A percentile compares a stretch with the other conserved stretches of the same genome.
Conservation (phyloP, 2,329 filamentous ascomycete species). For the Drechslerella stenobrocha region DNA sequence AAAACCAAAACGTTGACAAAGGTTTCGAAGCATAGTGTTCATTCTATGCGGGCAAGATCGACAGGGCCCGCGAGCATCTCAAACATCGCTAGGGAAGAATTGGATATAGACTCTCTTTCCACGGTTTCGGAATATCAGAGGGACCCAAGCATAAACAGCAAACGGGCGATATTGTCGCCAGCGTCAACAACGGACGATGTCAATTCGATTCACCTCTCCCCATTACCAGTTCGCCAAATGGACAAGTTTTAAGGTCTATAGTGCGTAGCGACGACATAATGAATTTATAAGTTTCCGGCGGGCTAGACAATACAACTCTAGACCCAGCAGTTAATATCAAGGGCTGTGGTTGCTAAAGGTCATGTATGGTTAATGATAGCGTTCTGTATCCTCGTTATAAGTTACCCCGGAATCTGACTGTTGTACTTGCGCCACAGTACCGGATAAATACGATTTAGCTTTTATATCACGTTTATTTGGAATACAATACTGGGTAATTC, state of each 20-base stretch:
- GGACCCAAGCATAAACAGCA: slow-evolving; percentile 43
- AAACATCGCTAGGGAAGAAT: slow-evolving; percentile 6
- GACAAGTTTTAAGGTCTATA: background rate
- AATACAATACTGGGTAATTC: no score
- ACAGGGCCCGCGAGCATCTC: background rate
- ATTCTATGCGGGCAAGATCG: slow-evolving; percentile 19
- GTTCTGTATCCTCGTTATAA: no score
- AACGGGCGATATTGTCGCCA: slow-evolving; percentile 38
- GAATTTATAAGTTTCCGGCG: no score
- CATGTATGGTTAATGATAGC: no score
- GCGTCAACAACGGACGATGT: slow-evolving; percentile 20
- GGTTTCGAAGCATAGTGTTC: slow-evolving; percentile 37
- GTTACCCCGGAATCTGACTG: no score
- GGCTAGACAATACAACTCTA: no score
- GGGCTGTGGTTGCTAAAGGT: no score
- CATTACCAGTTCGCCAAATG: slow-evolving; percentile 12
- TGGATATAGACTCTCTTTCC: slow-evolving; percentile 25
- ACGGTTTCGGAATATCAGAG: slow-evolving; percentile 38
- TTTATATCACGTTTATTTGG: no score
- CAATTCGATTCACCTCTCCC: slow-evolving; percentile 24
- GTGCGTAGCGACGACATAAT: no score
- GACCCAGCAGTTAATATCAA: no score
- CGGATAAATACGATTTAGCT: no score
- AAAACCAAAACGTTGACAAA: slow-evolving; percentile 32
- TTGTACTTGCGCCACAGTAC: no score